Percentiles rank a stretch among this genome's conserved stretches.
These are phyloP conservation scores for Colletotrichum echinochloae DNA, from an alignment of 2,329 filamentous ascomycete species.

Conservation along the genomic window DNA sequence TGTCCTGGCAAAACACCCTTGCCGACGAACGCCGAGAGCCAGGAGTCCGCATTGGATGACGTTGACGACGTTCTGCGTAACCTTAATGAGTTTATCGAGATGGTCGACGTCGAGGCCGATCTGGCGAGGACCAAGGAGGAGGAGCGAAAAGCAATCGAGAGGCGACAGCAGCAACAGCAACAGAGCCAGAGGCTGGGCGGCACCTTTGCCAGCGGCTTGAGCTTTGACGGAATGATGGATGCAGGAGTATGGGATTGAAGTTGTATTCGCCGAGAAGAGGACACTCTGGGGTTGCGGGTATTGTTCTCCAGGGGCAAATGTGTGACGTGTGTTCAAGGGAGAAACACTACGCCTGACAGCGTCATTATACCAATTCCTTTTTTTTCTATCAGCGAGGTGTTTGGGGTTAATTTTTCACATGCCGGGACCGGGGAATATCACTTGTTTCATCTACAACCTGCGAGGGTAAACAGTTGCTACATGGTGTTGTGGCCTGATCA, in stretches of 20 bases:
- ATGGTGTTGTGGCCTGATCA: neutral
- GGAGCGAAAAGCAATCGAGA: constrained; percentile 6
- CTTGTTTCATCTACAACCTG: neutral
- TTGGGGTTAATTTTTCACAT: neutral
- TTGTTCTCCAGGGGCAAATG: neutral
- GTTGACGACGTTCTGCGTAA: constrained; percentile 61
- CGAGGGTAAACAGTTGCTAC: neutral
- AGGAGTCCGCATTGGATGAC: constrained; percentile 52
- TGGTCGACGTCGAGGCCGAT: constrained; percentile 51
- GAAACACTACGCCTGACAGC: neutral
- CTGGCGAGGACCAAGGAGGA: constrained; percentile 40
- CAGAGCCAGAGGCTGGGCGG: neutral
- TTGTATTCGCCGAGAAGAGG: neutral
- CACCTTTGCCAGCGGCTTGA: neutral
- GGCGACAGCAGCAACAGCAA: neutral
- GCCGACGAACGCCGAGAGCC: constrained; percentile 15
- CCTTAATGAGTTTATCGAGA: constrained; percentile 58
- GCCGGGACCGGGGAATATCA: neutral
- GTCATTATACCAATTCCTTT: neutral
- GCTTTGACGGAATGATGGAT: constrained; percentile 17
- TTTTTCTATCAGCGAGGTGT: constrained; percentile 10
- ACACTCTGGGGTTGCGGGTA: neutral
- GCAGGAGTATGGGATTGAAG: constrained; percentile 24
- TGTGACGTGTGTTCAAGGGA: neutral
- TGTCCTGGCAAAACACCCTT: constrained; percentile 8